Percentiles rank a stretch among this genome's conserved stretches.
phyloP scores from a whole-genome alignment of 2,329 filamentous ascomycete species.

The Cordyceps fumosorosea region DNA sequence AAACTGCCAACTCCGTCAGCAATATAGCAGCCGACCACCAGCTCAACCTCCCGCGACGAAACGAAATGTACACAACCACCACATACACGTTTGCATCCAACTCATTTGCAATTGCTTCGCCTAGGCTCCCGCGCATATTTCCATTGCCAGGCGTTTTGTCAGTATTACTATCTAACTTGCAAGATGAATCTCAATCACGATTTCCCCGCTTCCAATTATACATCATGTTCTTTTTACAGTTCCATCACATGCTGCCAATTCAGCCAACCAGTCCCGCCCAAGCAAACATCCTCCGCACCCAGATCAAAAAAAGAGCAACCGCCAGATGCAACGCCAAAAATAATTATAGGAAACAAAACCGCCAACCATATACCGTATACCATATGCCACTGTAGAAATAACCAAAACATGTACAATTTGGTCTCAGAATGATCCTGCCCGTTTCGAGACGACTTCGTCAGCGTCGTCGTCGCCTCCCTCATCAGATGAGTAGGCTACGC shows the following conservation, averaged over 20 bases:
- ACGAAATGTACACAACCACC: background rate
- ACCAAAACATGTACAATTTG: background rate
- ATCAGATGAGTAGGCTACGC: slow-evolving; percentile 31
- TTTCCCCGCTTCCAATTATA: background rate
- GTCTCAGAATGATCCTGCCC: slow-evolving; percentile 37
- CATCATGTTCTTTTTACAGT: background rate
- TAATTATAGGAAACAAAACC: background rate
- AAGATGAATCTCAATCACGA: background rate
- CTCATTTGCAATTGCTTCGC: background rate
- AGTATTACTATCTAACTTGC: background rate
- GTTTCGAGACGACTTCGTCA: slow-evolving; percentile 24
- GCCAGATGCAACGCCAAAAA: background rate
- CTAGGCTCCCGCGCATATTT: background rate
- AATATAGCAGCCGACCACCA: background rate
- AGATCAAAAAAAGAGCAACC: background rate
- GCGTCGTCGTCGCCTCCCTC: slow-evolving; percentile 27
- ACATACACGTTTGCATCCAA: background rate
- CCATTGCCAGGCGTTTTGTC: background rate
- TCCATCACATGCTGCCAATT: background rate
- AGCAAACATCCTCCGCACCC: background rate
- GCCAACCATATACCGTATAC: background rate
- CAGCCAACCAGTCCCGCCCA: background rate
- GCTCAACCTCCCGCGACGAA: background rate
- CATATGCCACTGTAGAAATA: background rate
- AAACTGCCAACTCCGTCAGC: background rate